Conservation (phyloP, 2,329 filamentous ascomycete species). For the Colletotrichum tanaceti region DNA sequence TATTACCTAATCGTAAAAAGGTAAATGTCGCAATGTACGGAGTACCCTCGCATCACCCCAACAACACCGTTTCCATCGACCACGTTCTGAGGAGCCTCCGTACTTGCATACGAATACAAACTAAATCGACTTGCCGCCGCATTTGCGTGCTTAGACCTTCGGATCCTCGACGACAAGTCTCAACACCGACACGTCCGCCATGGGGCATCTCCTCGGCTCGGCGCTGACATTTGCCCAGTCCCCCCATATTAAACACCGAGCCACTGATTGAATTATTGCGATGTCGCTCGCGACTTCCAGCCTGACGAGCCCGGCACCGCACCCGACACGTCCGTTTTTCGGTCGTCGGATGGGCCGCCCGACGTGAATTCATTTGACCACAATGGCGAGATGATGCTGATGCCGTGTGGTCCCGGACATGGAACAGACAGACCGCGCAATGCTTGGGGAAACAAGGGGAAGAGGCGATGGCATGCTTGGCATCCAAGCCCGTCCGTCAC, state of each 20-base stretch:
- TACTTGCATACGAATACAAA: conserved; percentile 12
- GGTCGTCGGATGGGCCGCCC: conserved; percentile 22
- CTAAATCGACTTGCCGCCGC: conserved; percentile 18
- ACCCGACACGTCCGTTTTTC: conserved; percentile 28
- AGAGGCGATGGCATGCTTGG: conserved; percentile 19
- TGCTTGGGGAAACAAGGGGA: not conserved
- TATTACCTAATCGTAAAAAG: conserved; percentile 28
- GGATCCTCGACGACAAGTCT: conserved; percentile 18
- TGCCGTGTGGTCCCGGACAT: too few species aligned
- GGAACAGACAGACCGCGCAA: not conserved
- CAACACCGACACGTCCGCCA: not conserved
- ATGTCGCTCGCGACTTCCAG: not conserved
- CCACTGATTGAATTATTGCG: not conserved
- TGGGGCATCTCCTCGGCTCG: conserved; percentile 9
- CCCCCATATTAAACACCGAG: conserved; percentile 13
- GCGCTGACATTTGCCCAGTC: not conserved
- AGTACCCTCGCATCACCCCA: not conserved
- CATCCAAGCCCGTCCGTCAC: conserved; percentile 2
- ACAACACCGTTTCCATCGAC: not conserved
- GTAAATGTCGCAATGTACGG: not conserved
- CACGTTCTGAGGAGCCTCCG: not conserved
- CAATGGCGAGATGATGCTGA: not conserved
- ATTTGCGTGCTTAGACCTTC: not conserved
- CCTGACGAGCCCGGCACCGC: not conserved
- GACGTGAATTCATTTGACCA: conserved; percentile 3